Percentiles rank a stretch among this genome's conserved stretches.
phyloP scores from a whole-genome alignment of 352 stramenopile species.

The Phytophthora pluvialis region DNA sequence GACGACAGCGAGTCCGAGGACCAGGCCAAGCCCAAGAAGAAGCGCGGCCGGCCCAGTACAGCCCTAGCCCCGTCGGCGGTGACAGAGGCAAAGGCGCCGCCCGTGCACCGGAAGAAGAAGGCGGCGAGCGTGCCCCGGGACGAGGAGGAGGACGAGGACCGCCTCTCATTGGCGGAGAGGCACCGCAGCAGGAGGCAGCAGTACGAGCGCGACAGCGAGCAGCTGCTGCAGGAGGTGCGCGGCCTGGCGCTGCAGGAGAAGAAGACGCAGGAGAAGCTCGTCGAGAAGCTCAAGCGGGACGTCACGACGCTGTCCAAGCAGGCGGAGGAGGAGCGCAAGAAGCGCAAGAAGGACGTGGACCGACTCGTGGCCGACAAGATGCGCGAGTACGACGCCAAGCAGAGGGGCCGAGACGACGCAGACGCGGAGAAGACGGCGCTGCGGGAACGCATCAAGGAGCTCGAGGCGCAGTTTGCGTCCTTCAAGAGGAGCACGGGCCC shows the following conservation, averaged over 20 bases:
- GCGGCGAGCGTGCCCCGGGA: conserved; percentile 10
- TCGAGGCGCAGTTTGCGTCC: conserved; percentile 60
- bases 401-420: conserved; percentile 35
- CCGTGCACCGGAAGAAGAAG: conserved; percentile 24
- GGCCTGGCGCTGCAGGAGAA: conserved; percentile 69
- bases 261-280: conserved; percentile 74
- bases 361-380: conserved; percentile 56
- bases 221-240: conserved; percentile 67
- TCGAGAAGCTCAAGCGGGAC: conserved; percentile 75
- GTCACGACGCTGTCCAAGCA: conserved; percentile 61
- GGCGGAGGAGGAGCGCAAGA: conserved; percentile 55
- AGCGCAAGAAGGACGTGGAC: conserved; percentile 52
- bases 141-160: conserved; percentile 24
- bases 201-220: conserved; percentile 67
- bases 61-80: conserved; percentile 14
- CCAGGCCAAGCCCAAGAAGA: conserved; percentile 32
- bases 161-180: conserved; percentile 42
- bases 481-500: conserved; percentile 53
- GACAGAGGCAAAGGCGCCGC: too few relatives aligned
- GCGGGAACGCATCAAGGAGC: conserved; percentile 52
- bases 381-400: conserved; percentile 41
- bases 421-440: conserved; percentile 50
- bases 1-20: conserved; percentile 35
- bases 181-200: conserved; percentile 62
- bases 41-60: conserved; percentile 16